Percentiles rank a stretch among this genome's conserved stretches.
These are phyloP conservation scores for Phytophthora sp. DNA, from an alignment of 352 stramenopile species.

Conservation along the genomic window DNA sequence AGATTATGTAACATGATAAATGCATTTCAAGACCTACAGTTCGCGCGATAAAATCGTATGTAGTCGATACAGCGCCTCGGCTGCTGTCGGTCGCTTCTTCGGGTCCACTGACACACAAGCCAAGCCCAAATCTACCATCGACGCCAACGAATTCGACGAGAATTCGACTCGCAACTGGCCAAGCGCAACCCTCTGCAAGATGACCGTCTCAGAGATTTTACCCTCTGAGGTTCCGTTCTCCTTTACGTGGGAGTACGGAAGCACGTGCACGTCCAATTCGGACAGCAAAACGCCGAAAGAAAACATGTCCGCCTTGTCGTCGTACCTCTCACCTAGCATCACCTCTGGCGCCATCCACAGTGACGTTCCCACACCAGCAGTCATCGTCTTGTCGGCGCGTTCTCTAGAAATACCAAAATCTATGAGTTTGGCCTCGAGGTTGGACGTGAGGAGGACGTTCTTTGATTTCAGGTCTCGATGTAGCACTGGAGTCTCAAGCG, in stretches of 20 bases:
- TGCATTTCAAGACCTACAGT: constrained; percentile 1
- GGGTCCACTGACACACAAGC: constrained; percentile 29
- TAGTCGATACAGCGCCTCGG: constrained; percentile 18
- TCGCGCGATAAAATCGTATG: constrained; percentile 24
- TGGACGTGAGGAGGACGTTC: constrained; percentile 28
- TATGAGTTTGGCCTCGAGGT: constrained; percentile 45
- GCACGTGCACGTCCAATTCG: constrained; percentile 32
- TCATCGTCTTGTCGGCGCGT: constrained; percentile 35
- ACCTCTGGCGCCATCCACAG: constrained; percentile 47
- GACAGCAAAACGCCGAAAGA: constrained; percentile 25
- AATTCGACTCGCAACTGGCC: constrained; percentile 37
- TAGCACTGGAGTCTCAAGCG: constrained; percentile 9
- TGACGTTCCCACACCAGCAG: constrained; percentile 31
- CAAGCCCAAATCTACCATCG: constrained; percentile 23
- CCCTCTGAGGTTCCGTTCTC: constrained; percentile 1
- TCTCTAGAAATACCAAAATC: constrained; percentile 46
- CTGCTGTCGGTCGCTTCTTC: constrained; percentile 30
- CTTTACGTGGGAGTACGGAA: constrained; percentile 36
- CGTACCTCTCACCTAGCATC: constrained; percentile 29
- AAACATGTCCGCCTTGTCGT: constrained; percentile 22
- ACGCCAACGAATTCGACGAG: constrained; percentile 18
- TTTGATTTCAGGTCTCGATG: constrained; percentile 24
- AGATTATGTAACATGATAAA: too few species aligned
- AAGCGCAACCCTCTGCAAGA: constrained; percentile 32
- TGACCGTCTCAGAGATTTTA: constrained; percentile 9